Base-by-base conservation (phyloP, 352 stramenopile species). In the Elongisporangium anandrum region DNA sequence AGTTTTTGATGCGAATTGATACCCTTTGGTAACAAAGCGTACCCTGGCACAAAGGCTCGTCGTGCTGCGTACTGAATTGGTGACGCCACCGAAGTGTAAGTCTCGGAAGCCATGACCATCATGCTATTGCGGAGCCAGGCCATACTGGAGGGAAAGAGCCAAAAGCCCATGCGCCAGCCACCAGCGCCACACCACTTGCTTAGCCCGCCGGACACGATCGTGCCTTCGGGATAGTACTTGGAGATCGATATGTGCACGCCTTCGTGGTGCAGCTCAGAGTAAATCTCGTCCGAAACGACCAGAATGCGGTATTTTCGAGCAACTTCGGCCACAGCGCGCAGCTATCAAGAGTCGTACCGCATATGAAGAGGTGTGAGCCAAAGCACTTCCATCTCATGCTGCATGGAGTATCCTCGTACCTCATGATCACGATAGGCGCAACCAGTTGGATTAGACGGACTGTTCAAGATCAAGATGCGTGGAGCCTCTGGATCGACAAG, bases 281-380 rank as follows among this genome's bases (percentile, higher is more conserved):
- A 96, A 52, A 96, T 91, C 66, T 96, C 87, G 56, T 96, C 87
- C 45, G 87, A 96, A 21, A 96, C 84, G 20, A 96, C 85, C n/a
- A 95, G 79, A 52, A 96, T 80, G 19, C 86, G 79, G 63, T 95
- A 94, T 68, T 92, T 93, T 50, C 85, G 76, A 24, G 84, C 86
- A 6, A 95, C 68, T 13, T 79, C 67, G 23, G 87, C 87, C 15
- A 96, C 70, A 26, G 71, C 81, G 13, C 84, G 61, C 56, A 93
- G 63, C 72, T 86, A 59, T 16, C 17, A 24, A 13, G 20, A 4
- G 19, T 15, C 22, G 26, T 5, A 38, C 26, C 3, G 12, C 26
- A 38, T 38, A 34, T 7, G 7, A 34, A 34, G 7, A n/a, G n/a
- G n/a, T n/a, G n/a, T n/a, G n/a, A n/a, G n/a, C n/a, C 19, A 56